Evolutionary conservation across 208 protist genomes (phyloP).

Genomic region (Acanthamoeba lenticulata): DNA sequence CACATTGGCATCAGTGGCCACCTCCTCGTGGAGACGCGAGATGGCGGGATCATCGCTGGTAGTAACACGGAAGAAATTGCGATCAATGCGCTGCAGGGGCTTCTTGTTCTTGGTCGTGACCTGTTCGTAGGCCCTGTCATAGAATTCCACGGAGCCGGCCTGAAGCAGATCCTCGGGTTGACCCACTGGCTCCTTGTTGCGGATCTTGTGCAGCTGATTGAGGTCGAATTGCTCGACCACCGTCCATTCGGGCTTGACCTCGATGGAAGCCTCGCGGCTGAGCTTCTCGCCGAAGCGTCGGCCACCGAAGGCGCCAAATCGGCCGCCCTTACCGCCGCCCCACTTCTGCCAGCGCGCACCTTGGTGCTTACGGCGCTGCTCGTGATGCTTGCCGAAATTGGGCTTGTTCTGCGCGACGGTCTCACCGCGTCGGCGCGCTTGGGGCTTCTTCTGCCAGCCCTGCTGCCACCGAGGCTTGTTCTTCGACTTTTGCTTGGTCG

Average conservation of each 20-base stretch:
- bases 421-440: neutral
- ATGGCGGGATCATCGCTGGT: slow-evolving; percentile 70
- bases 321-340: neutral
- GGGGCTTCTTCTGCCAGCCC: slow-evolving; percentile 11
- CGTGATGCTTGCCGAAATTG: slow-evolving; percentile 53
- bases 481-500: slow-evolving; percentile 5
- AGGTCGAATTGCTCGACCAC: slow-evolving; percentile 82
- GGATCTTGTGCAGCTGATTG: slow-evolving; percentile 70
- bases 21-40: slow-evolving; percentile 55
- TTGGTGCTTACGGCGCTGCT: slow-evolving; percentile 42
- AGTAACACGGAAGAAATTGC: slow-evolving; percentile 26
- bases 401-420: slow-evolving; percentile 52
- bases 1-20: slow-evolving; percentile 72
- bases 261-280: slow-evolving; percentile 76
- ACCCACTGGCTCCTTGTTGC: slow-evolving; percentile 36
- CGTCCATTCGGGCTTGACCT: slow-evolving; percentile 79
- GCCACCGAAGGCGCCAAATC: neutral
- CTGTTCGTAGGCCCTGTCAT: slow-evolving; percentile 65
- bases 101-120: slow-evolving; percentile 65
- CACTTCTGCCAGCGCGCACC: slow-evolving; percentile 35
- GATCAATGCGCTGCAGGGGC: slow-evolving; percentile 36
- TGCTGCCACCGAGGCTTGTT: slow-evolving; percentile 37
- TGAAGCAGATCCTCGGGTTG: slow-evolving; percentile 21
- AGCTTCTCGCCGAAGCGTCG: slow-evolving; percentile 33
- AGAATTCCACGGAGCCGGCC: slow-evolving; percentile 23